Conservation (phyloP, 352 stramenopile genomes). For the Globisporangium camurandrum region DNA sequence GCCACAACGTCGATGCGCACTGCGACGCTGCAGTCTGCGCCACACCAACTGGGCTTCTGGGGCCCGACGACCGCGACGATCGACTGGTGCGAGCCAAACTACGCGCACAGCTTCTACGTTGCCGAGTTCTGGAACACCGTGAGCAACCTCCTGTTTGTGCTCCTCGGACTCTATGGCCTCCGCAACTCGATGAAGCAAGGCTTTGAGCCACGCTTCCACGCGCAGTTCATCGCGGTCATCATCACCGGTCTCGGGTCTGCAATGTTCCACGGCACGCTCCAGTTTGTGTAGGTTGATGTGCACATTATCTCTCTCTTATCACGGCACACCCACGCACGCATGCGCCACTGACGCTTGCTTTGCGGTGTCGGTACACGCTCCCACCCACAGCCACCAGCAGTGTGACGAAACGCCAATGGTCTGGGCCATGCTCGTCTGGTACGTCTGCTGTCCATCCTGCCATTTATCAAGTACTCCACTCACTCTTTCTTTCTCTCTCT, state of each 20-base stretch:
- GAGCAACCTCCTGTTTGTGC: slow-evolving; percentile 73
- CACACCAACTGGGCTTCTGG: slow-evolving; percentile 51
- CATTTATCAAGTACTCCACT: too few relatives aligned
- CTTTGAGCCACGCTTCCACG: slow-evolving; percentile 71
- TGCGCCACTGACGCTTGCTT: too few relatives aligned
- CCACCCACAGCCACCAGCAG: slow-evolving; percentile 42
- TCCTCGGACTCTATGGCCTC: slow-evolving; percentile 70
- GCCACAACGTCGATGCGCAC: too few relatives aligned
- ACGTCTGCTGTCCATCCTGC: slow-evolving; percentile 2
- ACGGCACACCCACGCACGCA: too few relatives aligned
- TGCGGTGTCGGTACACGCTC: too few relatives aligned
- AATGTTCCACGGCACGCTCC: slow-evolving; percentile 83
- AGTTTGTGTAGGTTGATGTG: slow-evolving; percentile 63
- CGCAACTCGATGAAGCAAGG: slow-evolving; percentile 48
- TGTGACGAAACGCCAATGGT: slow-evolving; percentile 85
- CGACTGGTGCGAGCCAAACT: slow-evolving; percentile 86
- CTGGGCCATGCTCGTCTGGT: slow-evolving; percentile 72
- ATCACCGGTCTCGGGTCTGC: slow-evolving; percentile 74
- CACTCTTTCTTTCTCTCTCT: too few relatives aligned
- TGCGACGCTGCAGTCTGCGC: not conserved
- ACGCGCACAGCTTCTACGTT: slow-evolving; percentile 68
- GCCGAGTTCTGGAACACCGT: slow-evolving; percentile 87
- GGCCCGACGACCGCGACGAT: slow-evolving; percentile 66
- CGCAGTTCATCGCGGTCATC: slow-evolving; percentile 70
- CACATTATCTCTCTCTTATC: too few relatives aligned